Evolutionary conservation across 768 basidiomycete genomes (phyloP).

Genomic region (Lyophyllum shimeji): DNA sequence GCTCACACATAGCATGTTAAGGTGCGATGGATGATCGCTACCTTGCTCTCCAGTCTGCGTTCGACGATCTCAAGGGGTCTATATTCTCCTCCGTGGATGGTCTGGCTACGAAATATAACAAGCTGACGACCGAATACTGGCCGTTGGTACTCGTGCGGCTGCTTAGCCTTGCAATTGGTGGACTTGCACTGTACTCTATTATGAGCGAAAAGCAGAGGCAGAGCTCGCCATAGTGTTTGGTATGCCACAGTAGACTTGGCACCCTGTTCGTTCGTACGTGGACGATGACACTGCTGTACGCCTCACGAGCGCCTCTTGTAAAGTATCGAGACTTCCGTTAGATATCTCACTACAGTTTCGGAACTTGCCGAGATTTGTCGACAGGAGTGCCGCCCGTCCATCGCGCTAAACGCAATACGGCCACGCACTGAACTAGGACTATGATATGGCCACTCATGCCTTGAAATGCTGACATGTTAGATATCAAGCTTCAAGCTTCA

Average conservation of each 20-base stretch:
- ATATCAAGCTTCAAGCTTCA: no score
- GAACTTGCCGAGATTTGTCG: no score
- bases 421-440: no score
- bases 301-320: no score
- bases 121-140: constrained; percentile 34
- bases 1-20: constrained; percentile 7
- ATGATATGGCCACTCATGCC: no score
- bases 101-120: constrained; percentile 35
- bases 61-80: constrained; percentile 34
- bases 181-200: constrained; percentile 28
- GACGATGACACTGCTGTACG: no score
- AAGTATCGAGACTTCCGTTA: no score
- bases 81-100: constrained; percentile 37
- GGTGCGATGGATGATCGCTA: constrained; percentile 32
- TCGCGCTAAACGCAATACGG: no score
- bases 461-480: no score
- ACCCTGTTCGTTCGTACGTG: background rate
- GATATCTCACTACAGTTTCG: no score
- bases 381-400: no score
- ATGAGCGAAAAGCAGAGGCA: constrained; percentile 19
- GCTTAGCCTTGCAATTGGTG: constrained; percentile 26
- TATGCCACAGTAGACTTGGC: background rate
- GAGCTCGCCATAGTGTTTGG: background rate
- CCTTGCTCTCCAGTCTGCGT: constrained; percentile 27
- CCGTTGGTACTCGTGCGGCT: constrained; percentile 33